Percentiles rank a stretch among this genome's conserved stretches.
These are phyloP conservation scores for Ogataea thermomethanolica DNA, from an alignment of 805 yeast genomes.

Conservation along the genomic window DNA sequence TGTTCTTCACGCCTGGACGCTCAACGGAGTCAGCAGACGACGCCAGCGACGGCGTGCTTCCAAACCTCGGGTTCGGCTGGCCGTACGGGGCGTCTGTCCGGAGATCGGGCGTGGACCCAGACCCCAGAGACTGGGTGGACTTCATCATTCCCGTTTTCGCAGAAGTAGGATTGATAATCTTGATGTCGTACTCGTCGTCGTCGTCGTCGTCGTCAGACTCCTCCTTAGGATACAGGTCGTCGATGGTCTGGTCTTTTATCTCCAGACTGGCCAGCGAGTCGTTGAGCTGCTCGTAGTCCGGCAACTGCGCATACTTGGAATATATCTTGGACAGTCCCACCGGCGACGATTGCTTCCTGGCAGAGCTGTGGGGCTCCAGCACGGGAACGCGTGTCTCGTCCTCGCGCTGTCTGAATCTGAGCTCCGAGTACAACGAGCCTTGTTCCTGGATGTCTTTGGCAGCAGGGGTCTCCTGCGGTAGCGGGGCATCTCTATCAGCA, in stretches of 20 bases:
- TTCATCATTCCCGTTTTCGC: slow-evolving; percentile 5
- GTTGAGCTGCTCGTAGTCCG: slow-evolving; percentile 15
- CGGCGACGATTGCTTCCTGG: slow-evolving; percentile 21
- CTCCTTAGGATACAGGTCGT: slow-evolving; percentile 22
- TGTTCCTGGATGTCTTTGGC: slow-evolving; percentile 7
- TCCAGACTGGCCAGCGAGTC: slow-evolving; percentile 8
- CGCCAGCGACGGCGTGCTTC: slow-evolving; percentile 6
- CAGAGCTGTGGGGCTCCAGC: neutral
- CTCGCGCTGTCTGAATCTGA: slow-evolving; percentile 9
- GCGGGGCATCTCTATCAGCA: neutral
- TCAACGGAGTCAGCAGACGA: slow-evolving; percentile 12
- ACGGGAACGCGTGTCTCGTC: neutral
- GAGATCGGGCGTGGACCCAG: neutral
- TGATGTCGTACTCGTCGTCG: slow-evolving; percentile 23
- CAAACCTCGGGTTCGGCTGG: slow-evolving; percentile 6
- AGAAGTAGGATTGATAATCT: slow-evolving; percentile 16
- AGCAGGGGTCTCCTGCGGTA: neutral
- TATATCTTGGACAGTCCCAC: slow-evolving; percentile 30
- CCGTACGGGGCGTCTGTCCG: slow-evolving; percentile 1
- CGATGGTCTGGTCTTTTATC: slow-evolving; percentile 8
- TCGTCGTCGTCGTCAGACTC: slow-evolving; percentile 16
- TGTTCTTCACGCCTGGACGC: neutral
- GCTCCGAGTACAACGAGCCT: slow-evolving; percentile 14
- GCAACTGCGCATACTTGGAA: slow-evolving; percentile 33
- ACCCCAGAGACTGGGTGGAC: slow-evolving; percentile 6